Evolutionary conservation across 495 filamentous ascomycete species (phyloP).

Genomic region (Aspergillus cristatus): DNA sequence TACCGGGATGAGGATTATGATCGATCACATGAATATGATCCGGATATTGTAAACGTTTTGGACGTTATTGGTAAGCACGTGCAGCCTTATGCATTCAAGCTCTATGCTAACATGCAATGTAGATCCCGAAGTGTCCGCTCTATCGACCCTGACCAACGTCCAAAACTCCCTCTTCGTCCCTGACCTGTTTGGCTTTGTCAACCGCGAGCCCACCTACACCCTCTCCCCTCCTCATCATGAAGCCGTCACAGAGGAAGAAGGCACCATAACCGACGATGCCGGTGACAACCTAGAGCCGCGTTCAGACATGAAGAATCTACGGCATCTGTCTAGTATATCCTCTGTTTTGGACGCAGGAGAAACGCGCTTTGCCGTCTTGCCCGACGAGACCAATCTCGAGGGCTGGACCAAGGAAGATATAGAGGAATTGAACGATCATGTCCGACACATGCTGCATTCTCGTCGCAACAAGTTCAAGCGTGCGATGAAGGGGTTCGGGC

Average conservation of each 20-base stretch:
- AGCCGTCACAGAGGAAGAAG: conserved; percentile 17
- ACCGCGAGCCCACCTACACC: conserved; percentile 64
- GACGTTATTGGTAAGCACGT: conserved; percentile 57
- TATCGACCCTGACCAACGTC: conserved; percentile 69
- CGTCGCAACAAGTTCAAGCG: conserved; percentile 65
- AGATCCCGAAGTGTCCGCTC: conserved; percentile 68
- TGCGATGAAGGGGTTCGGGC: conserved; percentile 60
- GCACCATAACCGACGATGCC: conserved; percentile 22
- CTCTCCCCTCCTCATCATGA: conserved; percentile 43
- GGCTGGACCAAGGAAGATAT: conserved; percentile 64
- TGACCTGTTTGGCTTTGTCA: conserved; percentile 55
- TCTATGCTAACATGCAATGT: not conserved
- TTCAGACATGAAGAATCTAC: conserved; percentile 19
- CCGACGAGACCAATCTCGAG: conserved; percentile 52
- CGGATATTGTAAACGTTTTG: conserved; percentile 56
- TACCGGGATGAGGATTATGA: conserved; percentile 7
- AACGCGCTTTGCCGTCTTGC: conserved; percentile 31
- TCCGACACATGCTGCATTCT: conserved; percentile 75
- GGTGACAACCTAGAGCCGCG: conserved; percentile 13
- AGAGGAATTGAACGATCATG: conserved; percentile 66
- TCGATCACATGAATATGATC: conserved; percentile 37
- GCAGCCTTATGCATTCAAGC: not conserved
- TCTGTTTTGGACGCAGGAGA: conserved; percentile 20
- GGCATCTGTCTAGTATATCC: conserved; percentile 22
- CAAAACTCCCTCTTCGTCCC: conserved; percentile 72